Conservation (phyloP, 140 eudicot genomes). For the Stevia rebaudiana region DNA sequence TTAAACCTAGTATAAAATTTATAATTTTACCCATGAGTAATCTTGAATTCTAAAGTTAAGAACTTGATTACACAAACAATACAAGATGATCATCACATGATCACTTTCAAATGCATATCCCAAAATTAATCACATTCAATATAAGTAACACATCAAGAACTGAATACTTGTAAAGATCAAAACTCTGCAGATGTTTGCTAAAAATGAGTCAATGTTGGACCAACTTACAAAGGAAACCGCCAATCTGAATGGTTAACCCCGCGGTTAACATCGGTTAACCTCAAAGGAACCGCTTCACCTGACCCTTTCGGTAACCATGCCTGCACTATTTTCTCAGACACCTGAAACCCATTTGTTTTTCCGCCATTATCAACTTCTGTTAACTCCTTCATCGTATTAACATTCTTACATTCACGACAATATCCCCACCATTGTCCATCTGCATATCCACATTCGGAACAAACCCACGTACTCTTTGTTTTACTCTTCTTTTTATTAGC, state of each 20-base stretch:
- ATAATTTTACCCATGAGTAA: background rate
- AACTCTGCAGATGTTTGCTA: background rate
- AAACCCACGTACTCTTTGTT: constrained; percentile 48
- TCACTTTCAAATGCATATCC: background rate
- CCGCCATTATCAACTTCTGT: constrained; percentile 28
- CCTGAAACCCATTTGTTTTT: constrained; percentile 44
- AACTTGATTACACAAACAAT: background rate
- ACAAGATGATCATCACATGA: background rate
- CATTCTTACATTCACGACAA: constrained; percentile 45
- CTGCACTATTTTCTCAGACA: constrained; percentile 43
- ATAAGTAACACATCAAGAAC: background rate
- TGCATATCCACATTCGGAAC: constrained; percentile 61
- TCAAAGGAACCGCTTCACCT: constrained; percentile 40
- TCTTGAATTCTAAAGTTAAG: background rate
- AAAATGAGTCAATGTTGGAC: background rate
- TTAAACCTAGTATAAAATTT: background rate
- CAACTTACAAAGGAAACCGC: constrained; percentile 76
- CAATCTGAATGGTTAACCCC: constrained; percentile 52
- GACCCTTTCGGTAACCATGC: constrained; percentile 59
- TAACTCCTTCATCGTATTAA: constrained; percentile 54
- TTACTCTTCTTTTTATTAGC: constrained; percentile 43
- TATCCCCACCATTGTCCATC: constrained; percentile 98
- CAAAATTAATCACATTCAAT: background rate
- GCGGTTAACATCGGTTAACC: constrained; percentile 67
- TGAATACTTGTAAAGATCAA: background rate